Conservation (phyloP, 2,329 filamentous ascomycete genomes). For the Epichloe uncinata region DNA sequence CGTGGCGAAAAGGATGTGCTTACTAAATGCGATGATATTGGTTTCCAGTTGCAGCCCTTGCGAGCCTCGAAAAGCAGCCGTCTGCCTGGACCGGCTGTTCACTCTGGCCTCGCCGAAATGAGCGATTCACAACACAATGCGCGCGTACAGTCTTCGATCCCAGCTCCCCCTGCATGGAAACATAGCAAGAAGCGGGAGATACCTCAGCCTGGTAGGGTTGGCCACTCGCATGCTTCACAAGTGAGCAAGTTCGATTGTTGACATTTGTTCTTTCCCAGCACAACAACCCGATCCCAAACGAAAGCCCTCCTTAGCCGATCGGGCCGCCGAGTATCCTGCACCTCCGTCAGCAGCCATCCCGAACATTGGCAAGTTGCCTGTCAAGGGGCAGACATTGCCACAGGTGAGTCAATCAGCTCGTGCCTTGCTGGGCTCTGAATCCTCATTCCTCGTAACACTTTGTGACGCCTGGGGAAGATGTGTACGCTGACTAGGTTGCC, state of each 20-base stretch:
- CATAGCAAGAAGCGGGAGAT: slow-evolving; percentile 37
- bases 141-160: slow-evolving; percentile 30
- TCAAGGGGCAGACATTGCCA: slow-evolving; percentile 32
- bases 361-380: slow-evolving; percentile 22
- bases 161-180: slow-evolving; percentile 25
- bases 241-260: slow-evolving; percentile 3
- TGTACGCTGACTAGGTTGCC: neutral
- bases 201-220: slow-evolving; percentile 26
- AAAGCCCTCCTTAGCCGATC: slow-evolving; percentile 41
- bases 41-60: slow-evolving; percentile 11
- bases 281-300: slow-evolving; percentile 45
- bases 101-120: slow-evolving; percentile 34
- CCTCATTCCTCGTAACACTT: neutral
- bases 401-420: slow-evolving; percentile 13
- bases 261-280: slow-evolving; percentile 23
- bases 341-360: slow-evolving; percentile 15
- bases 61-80: slow-evolving; percentile 20
- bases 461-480: neutral
- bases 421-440: neutral
- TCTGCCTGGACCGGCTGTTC: slow-evolving; percentile 17
- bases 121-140: slow-evolving; percentile 48
- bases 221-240: neutral
- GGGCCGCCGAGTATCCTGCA: slow-evolving; percentile 36
- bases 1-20: neutral
- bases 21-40: neutral